Conservation (phyloP, 176 grass and related monocot genomes). For the Zoysia japonica region DNA sequence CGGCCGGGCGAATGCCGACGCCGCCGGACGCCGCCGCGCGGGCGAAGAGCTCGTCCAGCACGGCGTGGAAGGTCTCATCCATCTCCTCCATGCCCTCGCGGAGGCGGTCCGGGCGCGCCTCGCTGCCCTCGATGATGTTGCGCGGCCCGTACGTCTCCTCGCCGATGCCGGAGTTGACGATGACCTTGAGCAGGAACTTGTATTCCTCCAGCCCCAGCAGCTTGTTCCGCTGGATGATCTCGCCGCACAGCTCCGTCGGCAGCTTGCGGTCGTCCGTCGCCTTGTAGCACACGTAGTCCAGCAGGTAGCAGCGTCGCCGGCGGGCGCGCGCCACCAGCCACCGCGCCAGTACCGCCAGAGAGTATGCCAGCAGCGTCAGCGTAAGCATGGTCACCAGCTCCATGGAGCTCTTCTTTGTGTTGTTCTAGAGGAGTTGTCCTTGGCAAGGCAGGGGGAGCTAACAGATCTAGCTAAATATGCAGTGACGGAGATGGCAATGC, state of each 20-base stretch:
- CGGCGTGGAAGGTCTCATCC: constrained; percentile 79
- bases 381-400: constrained; percentile 50
- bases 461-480: constrained; percentile 1
- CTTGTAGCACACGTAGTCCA: constrained; percentile 94
- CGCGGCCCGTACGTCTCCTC: constrained; percentile 91
- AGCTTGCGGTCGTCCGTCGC: constrained; percentile 84
- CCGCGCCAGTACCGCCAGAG: constrained; percentile 32
- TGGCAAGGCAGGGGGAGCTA: not conserved
- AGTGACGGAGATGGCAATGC: constrained; percentile 21
- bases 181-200: constrained; percentile 98
- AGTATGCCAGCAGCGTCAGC: constrained; percentile 51
- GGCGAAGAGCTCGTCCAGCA: constrained; percentile 79
- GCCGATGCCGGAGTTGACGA: constrained; percentile 91
- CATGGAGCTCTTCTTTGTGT: constrained; percentile 22
- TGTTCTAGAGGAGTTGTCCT: too few species aligned
- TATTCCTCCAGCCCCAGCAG: constrained; percentile 79
- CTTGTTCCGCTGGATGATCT: constrained; percentile 86
- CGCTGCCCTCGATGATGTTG: constrained; percentile 76
- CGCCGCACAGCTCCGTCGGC: constrained; percentile 77
- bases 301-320: constrained; percentile 68
- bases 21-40: constrained; percentile 20
- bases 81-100: constrained; percentile 80
- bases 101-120: constrained; percentile 52
- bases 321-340: constrained; percentile 36
- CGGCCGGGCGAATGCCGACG: constrained; percentile 32